Percentiles rank a stretch among this genome's conserved stretches.
These are phyloP conservation scores for Obba rivulosa DNA, from an alignment of 768 basidiomycete genomes.

Conservation along the genomic window DNA sequence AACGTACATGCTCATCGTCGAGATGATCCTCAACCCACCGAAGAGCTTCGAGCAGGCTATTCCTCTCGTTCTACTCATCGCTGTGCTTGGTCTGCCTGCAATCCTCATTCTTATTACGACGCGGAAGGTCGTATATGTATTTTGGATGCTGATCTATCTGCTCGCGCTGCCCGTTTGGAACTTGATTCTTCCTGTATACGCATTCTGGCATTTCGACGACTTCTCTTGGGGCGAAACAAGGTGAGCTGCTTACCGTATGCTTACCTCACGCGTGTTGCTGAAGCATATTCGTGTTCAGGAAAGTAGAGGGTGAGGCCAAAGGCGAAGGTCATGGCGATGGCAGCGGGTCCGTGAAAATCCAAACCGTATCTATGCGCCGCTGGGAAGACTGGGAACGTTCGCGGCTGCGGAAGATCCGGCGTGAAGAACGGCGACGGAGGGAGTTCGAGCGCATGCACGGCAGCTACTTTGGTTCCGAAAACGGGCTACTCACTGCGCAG, in stretches of 20 bases:
- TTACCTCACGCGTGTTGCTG: conserved; percentile 4
- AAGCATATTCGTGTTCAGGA: conserved; percentile 41
- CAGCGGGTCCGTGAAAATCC: conserved; percentile 43
- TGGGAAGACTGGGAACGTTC: conserved; percentile 99
- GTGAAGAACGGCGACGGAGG: conserved; percentile 75
- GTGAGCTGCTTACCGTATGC: conserved; percentile 35
- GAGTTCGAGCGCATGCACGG: conserved; percentile 81
- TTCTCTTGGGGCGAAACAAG: conserved; percentile 99
- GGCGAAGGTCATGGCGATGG: conserved; percentile 72
- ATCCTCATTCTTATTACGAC: conserved; percentile 92
- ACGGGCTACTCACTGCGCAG: conserved; percentile 57
- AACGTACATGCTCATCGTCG: conserved; percentile 84
- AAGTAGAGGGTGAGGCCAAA: conserved; percentile 90
- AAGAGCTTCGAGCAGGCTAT: conserved; percentile 87
- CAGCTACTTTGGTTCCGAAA: conserved; percentile 55
- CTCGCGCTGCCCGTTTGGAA: conserved; percentile 95
- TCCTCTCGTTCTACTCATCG: conserved; percentile 81
- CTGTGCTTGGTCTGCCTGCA: conserved; percentile 91
- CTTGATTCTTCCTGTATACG: conserved; percentile 87
- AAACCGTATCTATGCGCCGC: conserved; percentile 83
- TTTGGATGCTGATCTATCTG: conserved; percentile 98
- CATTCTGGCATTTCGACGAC: conserved; percentile 99
- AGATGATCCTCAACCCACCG: conserved; percentile 77
- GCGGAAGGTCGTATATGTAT: conserved; percentile 89
- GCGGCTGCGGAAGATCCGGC: conserved; percentile 80